Evolutionary conservation across 805 yeast genomes (phyloP), one percentile per base, ranked within the genome.

Genomic region (Cyberlindnera amylophila): DNA sequence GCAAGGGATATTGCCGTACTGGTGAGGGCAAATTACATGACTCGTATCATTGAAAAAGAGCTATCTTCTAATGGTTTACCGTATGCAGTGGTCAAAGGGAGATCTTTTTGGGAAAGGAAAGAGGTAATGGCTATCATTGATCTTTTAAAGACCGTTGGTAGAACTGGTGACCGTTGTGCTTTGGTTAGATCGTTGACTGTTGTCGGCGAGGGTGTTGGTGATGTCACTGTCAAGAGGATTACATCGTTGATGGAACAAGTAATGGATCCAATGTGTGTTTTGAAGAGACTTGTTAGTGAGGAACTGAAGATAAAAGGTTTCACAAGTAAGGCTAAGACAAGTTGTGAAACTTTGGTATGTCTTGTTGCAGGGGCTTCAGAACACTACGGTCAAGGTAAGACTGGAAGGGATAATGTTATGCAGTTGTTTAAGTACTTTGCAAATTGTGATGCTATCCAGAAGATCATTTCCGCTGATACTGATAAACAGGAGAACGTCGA

Each of bases 31-130:
- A 72, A 82, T 9, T 71, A 69, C 47, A 79, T 77, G 51, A 77
- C 88, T 0, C 64, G 84, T 39, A 69, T 63, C 4, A 65, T 89
- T 8, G 96, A 89, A 55, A 73, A 72, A 26, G 83, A 77, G 15
- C 63, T 91, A 18, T 67, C 77, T 1, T 69, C 64, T 36, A 59
- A 62, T 3, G 66, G 74, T 4, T 72, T 89, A 2, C 89, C 93
- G 0, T 85, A 86, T 53, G 63, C 65, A 8, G 72, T 89, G 44
- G 69, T 84, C 0, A 81, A 82, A 39, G 96, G 96, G 0, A 70
- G 69, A 34, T 81, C 88, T 1, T 86, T 88, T 54, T 86, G 95
- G 91, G 87, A 84, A 32, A 62, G 82, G 32, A 76, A 75, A 42
- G 96, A 86, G 54, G 80, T 87, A 13, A 67, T 70, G 17, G 63